phyloP scores from a whole-genome alignment of 2,329 filamentous ascomycete genomes.

The Penicillium capsulatum region DNA sequence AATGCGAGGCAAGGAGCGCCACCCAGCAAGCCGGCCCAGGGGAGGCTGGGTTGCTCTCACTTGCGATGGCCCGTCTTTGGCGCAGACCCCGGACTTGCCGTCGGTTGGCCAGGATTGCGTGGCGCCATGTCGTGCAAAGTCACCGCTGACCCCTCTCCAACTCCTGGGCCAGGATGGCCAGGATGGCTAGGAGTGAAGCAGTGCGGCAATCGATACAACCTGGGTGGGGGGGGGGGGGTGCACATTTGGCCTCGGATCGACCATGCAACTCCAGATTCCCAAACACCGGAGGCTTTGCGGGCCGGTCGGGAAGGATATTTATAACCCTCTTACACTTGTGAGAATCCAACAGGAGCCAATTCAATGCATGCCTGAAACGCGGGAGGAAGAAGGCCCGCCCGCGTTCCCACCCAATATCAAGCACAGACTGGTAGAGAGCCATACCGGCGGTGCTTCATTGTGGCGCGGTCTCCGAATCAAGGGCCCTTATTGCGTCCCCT shows the following conservation, averaged over 20 bases:
- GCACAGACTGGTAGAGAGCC: slow-evolving; percentile 4
- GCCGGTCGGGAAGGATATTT: background rate
- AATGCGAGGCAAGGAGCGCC: too few species aligned
- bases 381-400: slow-evolving; percentile 6
- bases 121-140: background rate
- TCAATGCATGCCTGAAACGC: slow-evolving; percentile 7
- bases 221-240: too few species aligned
- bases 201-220: slow-evolving; percentile 7
- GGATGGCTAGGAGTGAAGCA: too few species aligned
- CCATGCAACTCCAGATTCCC: background rate
- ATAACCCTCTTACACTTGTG: too few species aligned
- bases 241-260: slow-evolving; percentile 5
- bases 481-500: slow-evolving; percentile 3
- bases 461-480: background rate
- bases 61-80: too few species aligned
- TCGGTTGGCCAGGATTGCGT: background rate
- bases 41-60: background rate
- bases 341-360: slow-evolving; percentile 1
- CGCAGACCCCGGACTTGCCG: background rate
- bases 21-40: too few species aligned
- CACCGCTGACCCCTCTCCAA: too few species aligned
- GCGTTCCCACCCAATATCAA: slow-evolving; percentile 10
- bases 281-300: slow-evolving; percentile 1
- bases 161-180: too few species aligned
- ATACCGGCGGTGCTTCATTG: background rate